phyloP scores from a whole-genome alignment of 345 rosid species.

The Lumnitzera racemosa region DNA sequence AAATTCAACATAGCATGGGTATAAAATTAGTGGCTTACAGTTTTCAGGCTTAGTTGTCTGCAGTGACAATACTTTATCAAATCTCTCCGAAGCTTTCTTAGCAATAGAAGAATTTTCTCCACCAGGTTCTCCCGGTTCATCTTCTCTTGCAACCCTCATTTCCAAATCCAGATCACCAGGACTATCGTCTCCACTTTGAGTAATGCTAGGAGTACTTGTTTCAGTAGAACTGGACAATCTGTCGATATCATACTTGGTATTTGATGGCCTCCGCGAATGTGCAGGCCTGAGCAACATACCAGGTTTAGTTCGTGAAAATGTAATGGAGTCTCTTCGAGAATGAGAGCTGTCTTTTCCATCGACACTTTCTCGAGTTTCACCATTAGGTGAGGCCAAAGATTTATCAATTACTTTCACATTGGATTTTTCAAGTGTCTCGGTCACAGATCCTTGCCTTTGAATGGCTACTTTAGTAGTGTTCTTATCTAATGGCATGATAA shows the following conservation, averaged over 20 bases:
- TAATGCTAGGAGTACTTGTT: constrained; percentile 22
- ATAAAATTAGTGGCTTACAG: constrained; percentile 38
- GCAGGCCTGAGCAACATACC: constrained; percentile 95
- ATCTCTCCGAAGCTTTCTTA: constrained; percentile 36
- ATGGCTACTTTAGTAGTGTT: constrained; percentile 19
- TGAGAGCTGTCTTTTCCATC: constrained; percentile 37
- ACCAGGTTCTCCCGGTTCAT: constrained; percentile 25
- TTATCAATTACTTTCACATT: constrained; percentile 40
- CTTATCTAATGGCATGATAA: constrained; percentile 21
- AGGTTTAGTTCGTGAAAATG: constrained; percentile 81
- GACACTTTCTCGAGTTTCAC: constrained; percentile 33
- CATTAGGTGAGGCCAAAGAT: constrained; percentile 26
- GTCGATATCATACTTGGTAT: constrained; percentile 40
- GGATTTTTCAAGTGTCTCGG: constrained; percentile 23
- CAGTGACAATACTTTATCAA: constrained; percentile 35
- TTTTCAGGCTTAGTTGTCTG: constrained; percentile 39
- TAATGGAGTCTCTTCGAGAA: constrained; percentile 54
- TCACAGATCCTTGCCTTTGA: constrained; percentile 32
- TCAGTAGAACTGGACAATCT: constrained; percentile 37
- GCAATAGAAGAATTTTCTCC: constrained; percentile 32
- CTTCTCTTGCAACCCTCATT: constrained; percentile 21
- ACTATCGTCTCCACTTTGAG: constrained; percentile 21
- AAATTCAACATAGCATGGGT: not conserved
- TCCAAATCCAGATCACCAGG: constrained; percentile 21
- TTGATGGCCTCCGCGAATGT: constrained; percentile 28